Evolutionary conservation across 768 basidiomycete genomes (phyloP), one percentile per base, ranked within the genome.

Genomic region (Naematelia encephala): DNA sequence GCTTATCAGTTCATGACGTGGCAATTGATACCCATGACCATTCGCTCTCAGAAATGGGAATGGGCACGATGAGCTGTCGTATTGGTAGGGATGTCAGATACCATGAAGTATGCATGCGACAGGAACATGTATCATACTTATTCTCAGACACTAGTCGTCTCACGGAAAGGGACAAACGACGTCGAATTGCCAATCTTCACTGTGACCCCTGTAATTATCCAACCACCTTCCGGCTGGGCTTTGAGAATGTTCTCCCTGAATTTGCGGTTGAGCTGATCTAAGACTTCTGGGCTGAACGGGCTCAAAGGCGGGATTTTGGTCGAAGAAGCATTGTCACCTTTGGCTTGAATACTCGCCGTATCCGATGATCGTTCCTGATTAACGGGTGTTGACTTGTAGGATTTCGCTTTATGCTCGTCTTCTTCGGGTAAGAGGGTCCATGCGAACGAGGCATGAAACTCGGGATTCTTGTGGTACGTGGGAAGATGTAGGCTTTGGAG

Each of bases 401-500:
- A 26, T 50, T 27, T 25, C 4, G 8, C 48, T 22, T 16, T 5
- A 4, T 14, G 2, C 23, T 13, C 1, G n/a, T 39, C 10, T 46
- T 25, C 29, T 23, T 19, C 19, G 30, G 21, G 27, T 23, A 27
- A 45, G 25, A 91, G 80, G 13, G 86, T 85, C 92, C 93, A 96
- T 10, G 86, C 90, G 55, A 96, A 85, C 1, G 91, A 93, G 12
- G 88, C 83, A 72, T 97, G 93, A 69, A 92, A 96, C 46, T 86
- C 84, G 19, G 93, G 91, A 27, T 84, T 79, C 29, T 79, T 69
- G 77, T 97, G 94, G 77, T 90, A 96, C 56, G 83, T 82, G 63
- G 86, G 85, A 64, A 93, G 87, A 54, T 86, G 85, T 29, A 90
- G 79, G 2, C 76, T 71, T 26, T 78, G 78, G 47, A 94, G 78